A percentile compares a stretch with the other conserved stretches of the same genome.
phyloP scores from a whole-genome alignment of 352 stramenopile genomes.

The Pythium insidiosum region DNA sequence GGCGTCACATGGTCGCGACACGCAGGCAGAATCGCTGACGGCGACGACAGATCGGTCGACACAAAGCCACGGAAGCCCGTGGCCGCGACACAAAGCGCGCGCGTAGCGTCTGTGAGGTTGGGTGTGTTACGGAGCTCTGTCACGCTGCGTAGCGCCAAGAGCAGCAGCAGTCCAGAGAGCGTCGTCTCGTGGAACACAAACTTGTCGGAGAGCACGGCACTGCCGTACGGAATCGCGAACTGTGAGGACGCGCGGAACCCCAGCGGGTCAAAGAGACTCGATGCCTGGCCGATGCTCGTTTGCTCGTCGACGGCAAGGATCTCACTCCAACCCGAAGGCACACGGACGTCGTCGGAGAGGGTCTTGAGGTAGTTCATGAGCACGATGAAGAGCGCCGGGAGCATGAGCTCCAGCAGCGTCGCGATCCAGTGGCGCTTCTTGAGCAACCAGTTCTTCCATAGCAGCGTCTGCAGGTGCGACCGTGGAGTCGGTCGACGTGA shows the following conservation, averaged over 20 bases:
- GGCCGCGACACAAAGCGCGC: slow-evolving; percentile 16
- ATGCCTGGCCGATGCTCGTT: slow-evolving; percentile 16
- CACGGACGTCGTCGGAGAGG: slow-evolving; percentile 35
- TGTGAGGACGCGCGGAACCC: not conserved
- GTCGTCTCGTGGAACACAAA: slow-evolving; percentile 42
- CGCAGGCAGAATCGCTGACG: too few species aligned
- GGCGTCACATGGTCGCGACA: too few species aligned
- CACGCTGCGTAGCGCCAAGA: slow-evolving; percentile 22
- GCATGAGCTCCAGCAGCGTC: slow-evolving; percentile 40
- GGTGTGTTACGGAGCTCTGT: slow-evolving; percentile 17
- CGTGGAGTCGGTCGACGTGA: too few species aligned
- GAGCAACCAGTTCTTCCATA: slow-evolving; percentile 72
- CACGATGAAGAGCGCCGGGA: slow-evolving; percentile 64
- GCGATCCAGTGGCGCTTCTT: slow-evolving; percentile 57
- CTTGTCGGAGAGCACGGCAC: slow-evolving; percentile 3
- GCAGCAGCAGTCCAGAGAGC: slow-evolving; percentile 41
- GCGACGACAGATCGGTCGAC: slow-evolving; percentile 22
- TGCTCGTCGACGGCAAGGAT: not conserved
- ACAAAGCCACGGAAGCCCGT: slow-evolving; percentile 26
- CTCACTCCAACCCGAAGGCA: slow-evolving; percentile 52
- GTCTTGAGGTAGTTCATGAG: slow-evolving; percentile 41
- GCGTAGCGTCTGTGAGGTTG: slow-evolving; percentile 6
- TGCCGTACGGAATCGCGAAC: slow-evolving; percentile 4
- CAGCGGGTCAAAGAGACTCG: slow-evolving; percentile 12
- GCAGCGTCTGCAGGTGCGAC: slow-evolving; percentile 29